Conservation (phyloP, 148 eudicot genomes). For the Vaccinium myrtillus region DNA sequence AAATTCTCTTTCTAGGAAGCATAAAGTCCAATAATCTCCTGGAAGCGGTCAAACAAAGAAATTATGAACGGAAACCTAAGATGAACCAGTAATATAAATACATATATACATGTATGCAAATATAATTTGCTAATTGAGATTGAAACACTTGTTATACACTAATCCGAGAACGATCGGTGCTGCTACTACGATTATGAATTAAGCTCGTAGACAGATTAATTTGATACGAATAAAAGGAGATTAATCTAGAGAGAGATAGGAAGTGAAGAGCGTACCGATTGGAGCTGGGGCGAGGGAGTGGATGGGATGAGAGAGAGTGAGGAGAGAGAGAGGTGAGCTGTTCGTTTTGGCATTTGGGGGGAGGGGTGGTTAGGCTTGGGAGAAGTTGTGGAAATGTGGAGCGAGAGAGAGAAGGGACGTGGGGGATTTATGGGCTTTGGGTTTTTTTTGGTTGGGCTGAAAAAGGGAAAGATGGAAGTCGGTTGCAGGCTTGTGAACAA, state of each 20-base stretch:
- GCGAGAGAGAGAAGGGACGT: background rate
- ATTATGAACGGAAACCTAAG: slow-evolving; percentile 19
- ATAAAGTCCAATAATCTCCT: slow-evolving; percentile 67
- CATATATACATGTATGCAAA: too few species aligned
- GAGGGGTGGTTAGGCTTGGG: background rate
- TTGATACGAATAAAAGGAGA: background rate
- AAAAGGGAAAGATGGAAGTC: background rate
- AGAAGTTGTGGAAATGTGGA: background rate
- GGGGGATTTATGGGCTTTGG: slow-evolving; percentile 12
- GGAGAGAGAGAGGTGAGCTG: slow-evolving; percentile 1
- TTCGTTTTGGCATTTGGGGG: slow-evolving; percentile 9
- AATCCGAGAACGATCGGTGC: slow-evolving; percentile 29
- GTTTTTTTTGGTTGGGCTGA: slow-evolving; percentile 3
- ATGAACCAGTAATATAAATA: background rate
- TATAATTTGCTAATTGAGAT: slow-evolving; percentile 13
- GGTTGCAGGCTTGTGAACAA: background rate
- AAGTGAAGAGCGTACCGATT: slow-evolving; percentile 33
- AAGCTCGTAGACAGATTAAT: slow-evolving; percentile 25
- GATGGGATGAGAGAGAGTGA: slow-evolving; percentile 12
- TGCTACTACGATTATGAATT: slow-evolving; percentile 17
- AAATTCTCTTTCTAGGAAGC: slow-evolving; percentile 79
- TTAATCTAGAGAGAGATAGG: slow-evolving; percentile 10
- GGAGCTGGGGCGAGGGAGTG: slow-evolving; percentile 29
- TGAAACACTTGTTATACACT: slow-evolving; percentile 2
- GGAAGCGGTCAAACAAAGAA: slow-evolving; percentile 30